Base-by-base conservation (phyloP, 345 rosid genomes). In the Pugionium cornutum region DNA sequence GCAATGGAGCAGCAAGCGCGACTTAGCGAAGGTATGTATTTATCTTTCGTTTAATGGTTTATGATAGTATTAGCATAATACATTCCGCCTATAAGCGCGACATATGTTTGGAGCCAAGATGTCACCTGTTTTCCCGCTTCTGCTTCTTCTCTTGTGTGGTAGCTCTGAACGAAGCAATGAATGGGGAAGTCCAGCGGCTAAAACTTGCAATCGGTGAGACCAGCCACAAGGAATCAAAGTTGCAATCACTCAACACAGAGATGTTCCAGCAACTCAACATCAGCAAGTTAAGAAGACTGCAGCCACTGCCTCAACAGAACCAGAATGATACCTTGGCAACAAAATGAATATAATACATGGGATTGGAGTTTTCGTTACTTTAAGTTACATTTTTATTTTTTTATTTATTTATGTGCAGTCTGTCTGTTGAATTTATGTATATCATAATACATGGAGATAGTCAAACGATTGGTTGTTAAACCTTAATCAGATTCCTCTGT, bases 1-100 rank as follows among this genome's bases (percentile, higher is more conserved):
- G 94, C 98, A 73, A 87, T 89, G 98, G 98, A 92, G 59, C 98
- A 92, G 73, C 98, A 92, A 67, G 98, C 94, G 7, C 86, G 86
- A 52, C 98, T 92, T 45, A 86, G 98, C 5, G 91, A 92, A 70
- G 98, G 98, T 92, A 73, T 4, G 5, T 54, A 49, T 64, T 7
- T 54, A 18, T 18, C 18, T 18, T 18, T 18, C 18, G 18, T 18
- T 18, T 18, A 18, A 18, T 18, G 18, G 18, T 18, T 18, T 18
- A 18, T 18, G 18, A 18, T 18, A 18, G 18, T 18, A 18, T 18
- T 18, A 18, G 18, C 18, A 18, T 18, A 18, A 18, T 18, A 0
- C 18, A 18, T 18, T 18, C 18, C 18, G 18, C 18, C 18, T 18
- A 18, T 18, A 18, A 18, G 18, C 18, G 18, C 18, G 18, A 18